Percentiles rank a stretch among this genome's conserved stretches.
These are phyloP conservation scores for Globisporangium canariense DNA, from an alignment of 352 stramenopile genomes.

Conservation along the genomic window DNA sequence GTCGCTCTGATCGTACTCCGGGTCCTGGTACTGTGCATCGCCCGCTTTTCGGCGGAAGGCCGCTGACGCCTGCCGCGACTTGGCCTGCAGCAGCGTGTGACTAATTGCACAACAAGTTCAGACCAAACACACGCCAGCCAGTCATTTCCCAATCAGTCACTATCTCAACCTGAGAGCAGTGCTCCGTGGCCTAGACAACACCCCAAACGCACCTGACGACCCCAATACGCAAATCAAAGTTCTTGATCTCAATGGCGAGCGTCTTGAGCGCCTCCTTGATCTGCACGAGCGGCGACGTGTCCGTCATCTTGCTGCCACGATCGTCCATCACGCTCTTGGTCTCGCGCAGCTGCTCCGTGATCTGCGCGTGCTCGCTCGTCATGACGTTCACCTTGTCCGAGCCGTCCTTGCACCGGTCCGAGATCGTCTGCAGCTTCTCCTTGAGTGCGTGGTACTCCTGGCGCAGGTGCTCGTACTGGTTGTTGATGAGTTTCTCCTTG, in stretches of 20 bases:
- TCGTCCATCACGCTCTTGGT: constrained; percentile 79
- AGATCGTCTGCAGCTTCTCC: constrained; percentile 56
- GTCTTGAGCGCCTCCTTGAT: constrained; percentile 85
- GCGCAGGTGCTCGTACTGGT: constrained; percentile 69
- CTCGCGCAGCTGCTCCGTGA: constrained; percentile 72
- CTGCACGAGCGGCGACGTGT: constrained; percentile 78
- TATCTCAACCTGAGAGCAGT: background rate
- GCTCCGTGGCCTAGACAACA: background rate
- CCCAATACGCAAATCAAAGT: constrained; percentile 78
- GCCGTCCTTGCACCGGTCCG: constrained; percentile 63
- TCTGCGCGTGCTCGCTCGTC: constrained; percentile 68
- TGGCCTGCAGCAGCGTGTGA: constrained; percentile 74
- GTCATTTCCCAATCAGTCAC: background rate
- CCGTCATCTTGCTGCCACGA: constrained; percentile 81
- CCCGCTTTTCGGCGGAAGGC: constrained; percentile 36
- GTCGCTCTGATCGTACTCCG: constrained; percentile 77
- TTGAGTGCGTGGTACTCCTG: constrained; percentile 65
- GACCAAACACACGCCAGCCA: background rate
- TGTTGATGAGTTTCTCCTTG: constrained; percentile 82
- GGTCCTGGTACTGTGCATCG: constrained; percentile 54
- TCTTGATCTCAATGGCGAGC: constrained; percentile 72
- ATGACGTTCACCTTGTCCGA: constrained; percentile 71
- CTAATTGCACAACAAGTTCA: constrained; percentile 11
- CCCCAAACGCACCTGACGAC: constrained; percentile 43
- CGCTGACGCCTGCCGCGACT: constrained; percentile 51